Evolutionary conservation across 768 basidiomycete genomes (phyloP).

Genomic region (Mycena galericulata): DNA sequence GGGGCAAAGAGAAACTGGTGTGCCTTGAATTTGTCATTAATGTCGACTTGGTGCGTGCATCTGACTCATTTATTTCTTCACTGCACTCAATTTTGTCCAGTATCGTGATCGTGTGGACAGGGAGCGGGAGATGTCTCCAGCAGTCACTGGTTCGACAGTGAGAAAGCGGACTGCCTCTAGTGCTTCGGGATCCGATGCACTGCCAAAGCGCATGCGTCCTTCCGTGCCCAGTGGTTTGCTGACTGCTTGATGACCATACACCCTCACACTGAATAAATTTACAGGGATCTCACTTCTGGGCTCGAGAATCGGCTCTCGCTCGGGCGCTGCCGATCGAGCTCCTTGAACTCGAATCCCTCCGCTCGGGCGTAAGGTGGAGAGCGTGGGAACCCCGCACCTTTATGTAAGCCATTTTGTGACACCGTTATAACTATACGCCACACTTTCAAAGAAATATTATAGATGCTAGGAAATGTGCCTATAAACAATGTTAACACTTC

Average conservation of each 20-base stretch:
- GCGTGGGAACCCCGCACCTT: no score
- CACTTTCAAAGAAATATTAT: no score
- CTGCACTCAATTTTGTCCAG: background rate
- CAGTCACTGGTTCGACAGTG: background rate
- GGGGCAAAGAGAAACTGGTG: slow-evolving; percentile 10
- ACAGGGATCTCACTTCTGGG: slow-evolving; percentile 6
- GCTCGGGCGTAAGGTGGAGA: no score
- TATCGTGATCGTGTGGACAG: slow-evolving; percentile 5
- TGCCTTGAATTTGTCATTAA: slow-evolving; percentile 11
- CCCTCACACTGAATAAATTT: background rate
- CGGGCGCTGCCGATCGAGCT: no score
- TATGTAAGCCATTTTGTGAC: no score
- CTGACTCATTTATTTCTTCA: background rate
- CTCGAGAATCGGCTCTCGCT: background rate
- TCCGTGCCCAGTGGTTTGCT: background rate
- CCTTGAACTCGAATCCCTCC: no score
- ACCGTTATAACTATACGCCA: no score
- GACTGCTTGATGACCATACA: background rate
- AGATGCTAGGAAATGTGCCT: no score
- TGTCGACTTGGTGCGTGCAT: background rate
- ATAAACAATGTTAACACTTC: no score
- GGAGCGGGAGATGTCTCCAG: background rate
- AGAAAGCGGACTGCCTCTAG: slow-evolving; percentile 2
- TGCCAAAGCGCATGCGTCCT: slow-evolving; percentile 5
- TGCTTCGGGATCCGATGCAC: background rate